Conservation (phyloP, 371 early-diverging fungal genomes). For the Mortierella sp. region DNA sequence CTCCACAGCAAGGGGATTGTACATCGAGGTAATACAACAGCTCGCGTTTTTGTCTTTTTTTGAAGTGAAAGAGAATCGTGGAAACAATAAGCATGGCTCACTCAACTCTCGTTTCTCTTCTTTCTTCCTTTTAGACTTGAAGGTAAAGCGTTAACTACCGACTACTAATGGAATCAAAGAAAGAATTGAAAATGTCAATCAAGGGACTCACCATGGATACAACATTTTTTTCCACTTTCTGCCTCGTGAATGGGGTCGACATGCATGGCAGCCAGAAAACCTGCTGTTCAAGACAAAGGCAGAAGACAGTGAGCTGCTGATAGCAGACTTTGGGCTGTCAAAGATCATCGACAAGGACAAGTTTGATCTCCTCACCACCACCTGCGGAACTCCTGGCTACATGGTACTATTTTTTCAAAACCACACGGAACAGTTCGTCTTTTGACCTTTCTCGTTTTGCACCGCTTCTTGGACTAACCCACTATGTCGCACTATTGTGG, state of each 20-base stretch:
- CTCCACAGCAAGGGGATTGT: conserved; percentile 87
- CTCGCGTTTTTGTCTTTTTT: too few relatives aligned
- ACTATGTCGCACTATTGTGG: not conserved
- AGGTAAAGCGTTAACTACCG: too few relatives aligned
- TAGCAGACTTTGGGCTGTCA: conserved; percentile 91
- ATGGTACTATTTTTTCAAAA: too few relatives aligned
- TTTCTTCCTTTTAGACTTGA: not conserved
- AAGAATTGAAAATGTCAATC: not conserved
- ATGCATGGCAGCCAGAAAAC: conserved; percentile 78
- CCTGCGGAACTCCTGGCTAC: conserved; percentile 89
- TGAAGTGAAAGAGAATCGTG: too few relatives aligned
- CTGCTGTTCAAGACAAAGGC: conserved; percentile 81
- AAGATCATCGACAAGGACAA: conserved; percentile 83
- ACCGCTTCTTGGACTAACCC: not conserved
- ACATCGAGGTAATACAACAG: conserved; percentile 86
- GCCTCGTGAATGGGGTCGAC: not conserved
- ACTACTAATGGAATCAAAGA: not conserved
- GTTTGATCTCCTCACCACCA: conserved; percentile 79
- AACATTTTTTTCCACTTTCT: not conserved
- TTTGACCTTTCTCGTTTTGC: too few relatives aligned
- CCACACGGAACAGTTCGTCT: too few relatives aligned
- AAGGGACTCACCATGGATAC: not conserved
- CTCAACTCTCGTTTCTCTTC: not conserved
- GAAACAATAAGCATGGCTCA: too few relatives aligned
- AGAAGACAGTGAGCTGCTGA: conserved; percentile 76